Evolutionary conservation across 208 protist genomes (phyloP).

Genomic region (Leishmania gerbilli): DNA sequence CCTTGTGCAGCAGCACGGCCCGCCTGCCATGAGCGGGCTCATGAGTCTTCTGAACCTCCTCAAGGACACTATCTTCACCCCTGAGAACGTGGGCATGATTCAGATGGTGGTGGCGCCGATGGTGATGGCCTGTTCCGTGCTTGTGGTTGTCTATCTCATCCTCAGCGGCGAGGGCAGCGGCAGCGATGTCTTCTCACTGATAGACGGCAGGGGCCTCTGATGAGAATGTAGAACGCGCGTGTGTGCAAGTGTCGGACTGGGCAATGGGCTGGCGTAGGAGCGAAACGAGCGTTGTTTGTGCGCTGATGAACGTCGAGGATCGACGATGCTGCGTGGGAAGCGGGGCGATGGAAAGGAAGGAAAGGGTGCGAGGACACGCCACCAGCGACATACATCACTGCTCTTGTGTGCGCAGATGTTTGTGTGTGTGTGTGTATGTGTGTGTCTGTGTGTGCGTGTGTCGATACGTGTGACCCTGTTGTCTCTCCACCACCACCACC

Average conservation of each 20-base stretch:
- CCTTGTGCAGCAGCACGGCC: slow-evolving; percentile 30
- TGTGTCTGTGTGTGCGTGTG: not conserved
- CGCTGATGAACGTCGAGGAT: not conserved
- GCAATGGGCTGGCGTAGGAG: not conserved
- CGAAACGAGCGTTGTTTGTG: not conserved
- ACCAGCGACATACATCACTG: not conserved
- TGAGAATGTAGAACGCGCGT: not conserved
- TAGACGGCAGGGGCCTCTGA: slow-evolving; percentile 10
- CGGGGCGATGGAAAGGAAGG: not conserved
- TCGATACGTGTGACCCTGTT: not conserved
- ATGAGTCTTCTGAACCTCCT: slow-evolving; percentile 10
- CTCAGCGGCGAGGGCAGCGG: slow-evolving; percentile 6
- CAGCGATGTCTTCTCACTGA: slow-evolving; percentile 3
- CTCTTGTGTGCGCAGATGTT: not conserved
- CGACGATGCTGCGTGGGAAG: not conserved
- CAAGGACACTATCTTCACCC: slow-evolving; percentile 32
- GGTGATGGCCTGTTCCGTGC: slow-evolving; percentile 19
- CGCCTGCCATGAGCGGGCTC: slow-evolving; percentile 14
- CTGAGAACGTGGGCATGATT: slow-evolving; percentile 35
- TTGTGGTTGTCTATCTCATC: slow-evolving; percentile 22
- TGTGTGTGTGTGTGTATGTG: not conserved
- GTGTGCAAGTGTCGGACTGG: not conserved
- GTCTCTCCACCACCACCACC: not conserved
- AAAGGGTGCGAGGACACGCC: not conserved
- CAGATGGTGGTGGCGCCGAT: slow-evolving; percentile 34